Evolutionary conservation across 2,329 filamentous ascomycete genomes (phyloP), one percentile per base, ranked within the genome.

Genomic region (Apiospora saccharicola): DNA sequence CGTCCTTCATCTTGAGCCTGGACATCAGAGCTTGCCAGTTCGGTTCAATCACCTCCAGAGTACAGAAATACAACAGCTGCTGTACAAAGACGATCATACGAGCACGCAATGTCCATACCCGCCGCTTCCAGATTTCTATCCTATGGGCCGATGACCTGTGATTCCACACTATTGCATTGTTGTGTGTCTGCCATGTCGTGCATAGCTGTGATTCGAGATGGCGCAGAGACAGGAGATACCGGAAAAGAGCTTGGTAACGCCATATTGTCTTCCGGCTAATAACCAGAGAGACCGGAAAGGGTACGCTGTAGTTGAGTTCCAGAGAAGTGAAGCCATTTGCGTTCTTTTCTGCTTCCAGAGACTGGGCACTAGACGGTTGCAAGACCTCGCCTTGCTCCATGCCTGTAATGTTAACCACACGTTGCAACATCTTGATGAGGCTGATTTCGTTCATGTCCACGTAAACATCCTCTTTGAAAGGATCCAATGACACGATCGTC

Each of bases 11-110:
- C 85, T 92, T 92, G 7, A 98, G 87, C 44, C 94, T 89, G n/a
- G 92, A 90, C 94, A 98, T 98, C 74, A 99, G 90, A 68, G 91
- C 93, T 76, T 94, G 91, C 96, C 96, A 99, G 82, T 98, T 98
- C 3, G 96, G 96, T 82, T 99, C 96, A 71, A 99, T 97, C 71
- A 99, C 96, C 82, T 99, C 96, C 0, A 94, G 91, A 0, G 96
- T 98, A 83, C 95, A 98, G 81, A 98, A 99, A 82, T 98, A 99
- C 7, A 98, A 89, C 49, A 98, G 87, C 81, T 99, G 96, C 82
- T 99, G 96, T 2, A 98, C 94, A 79, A 98, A 99, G 12, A 98
- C 94, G 12, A 98, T 87, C 96, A 99, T 99, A 68, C 96, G 90
- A 3, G 95, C 94, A 46, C 96, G 90, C 72, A 99, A 84, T 3